Evolutionary conservation across 495 filamentous ascomycete genomes (phyloP).

Genomic region (Ascodesmis nigricans): DNA sequence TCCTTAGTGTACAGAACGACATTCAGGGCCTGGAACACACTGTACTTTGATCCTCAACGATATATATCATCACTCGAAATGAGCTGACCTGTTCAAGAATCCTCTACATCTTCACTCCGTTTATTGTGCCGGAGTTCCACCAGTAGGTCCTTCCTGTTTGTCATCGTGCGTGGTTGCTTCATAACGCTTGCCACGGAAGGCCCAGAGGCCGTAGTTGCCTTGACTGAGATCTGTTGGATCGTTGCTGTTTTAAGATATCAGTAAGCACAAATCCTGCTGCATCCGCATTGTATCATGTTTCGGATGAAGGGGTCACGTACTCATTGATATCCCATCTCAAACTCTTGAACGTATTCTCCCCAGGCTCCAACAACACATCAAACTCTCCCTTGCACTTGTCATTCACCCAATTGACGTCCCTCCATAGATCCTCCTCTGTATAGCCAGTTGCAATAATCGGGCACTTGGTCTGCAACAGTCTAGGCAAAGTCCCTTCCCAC

Average conservation of each 20-base stretch:
- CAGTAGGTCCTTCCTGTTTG: not conserved
- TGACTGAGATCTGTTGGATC: slow-evolving; percentile 88
- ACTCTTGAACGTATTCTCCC: slow-evolving; percentile 86
- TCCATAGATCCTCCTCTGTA: slow-evolving; percentile 79
- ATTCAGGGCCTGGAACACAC: too few species aligned
- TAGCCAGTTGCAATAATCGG: slow-evolving; percentile 89
- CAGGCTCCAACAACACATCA: slow-evolving; percentile 75
- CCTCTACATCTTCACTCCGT: too few species aligned
- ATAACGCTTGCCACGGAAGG: slow-evolving; percentile 90
- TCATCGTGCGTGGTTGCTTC: slow-evolving; percentile 11
- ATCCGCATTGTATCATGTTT: not conserved
- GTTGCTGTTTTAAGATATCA: slow-evolving; percentile 19
- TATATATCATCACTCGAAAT: too few species aligned
- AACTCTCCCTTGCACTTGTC: slow-evolving; percentile 70
- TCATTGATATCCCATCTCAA: slow-evolving; percentile 95
- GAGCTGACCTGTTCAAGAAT: too few species aligned
- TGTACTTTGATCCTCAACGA: too few species aligned
- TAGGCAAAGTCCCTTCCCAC: slow-evolving; percentile 75
- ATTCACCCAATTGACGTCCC: slow-evolving; percentile 74
- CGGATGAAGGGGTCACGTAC: slow-evolving; percentile 7
- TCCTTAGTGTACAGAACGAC: too few species aligned
- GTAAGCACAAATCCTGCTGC: not conserved
- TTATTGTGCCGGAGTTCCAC: too few species aligned
- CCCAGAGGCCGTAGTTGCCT: slow-evolving; percentile 94
- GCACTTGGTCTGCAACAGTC: slow-evolving; percentile 80